Percentiles rank a stretch among this genome's conserved stretches.
Evolutionary conservation across 148 eudicot genomes (phyloP).

Genomic region (Persicaria tinctoria): DNA sequence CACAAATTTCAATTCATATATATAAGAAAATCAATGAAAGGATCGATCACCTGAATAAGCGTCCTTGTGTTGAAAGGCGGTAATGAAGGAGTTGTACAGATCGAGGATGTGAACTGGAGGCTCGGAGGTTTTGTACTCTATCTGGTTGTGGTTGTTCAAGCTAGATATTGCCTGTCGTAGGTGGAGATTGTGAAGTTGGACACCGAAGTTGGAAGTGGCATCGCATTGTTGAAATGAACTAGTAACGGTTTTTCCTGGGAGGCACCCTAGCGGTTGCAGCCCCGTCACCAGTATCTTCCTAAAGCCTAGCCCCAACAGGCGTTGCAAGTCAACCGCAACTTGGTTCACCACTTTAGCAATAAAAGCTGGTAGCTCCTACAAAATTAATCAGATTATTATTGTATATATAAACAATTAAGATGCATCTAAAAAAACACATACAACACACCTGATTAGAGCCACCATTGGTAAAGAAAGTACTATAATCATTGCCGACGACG

Average conservation of each 20-base stretch:
- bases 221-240: conserved; percentile 33
- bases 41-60: not conserved
- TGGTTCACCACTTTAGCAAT: conserved; percentile 45
- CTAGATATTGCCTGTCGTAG: conserved; percentile 37
- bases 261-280: conserved; percentile 67
- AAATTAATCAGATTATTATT: not conserved
- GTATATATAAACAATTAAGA: too few species aligned
- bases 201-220: conserved; percentile 18
- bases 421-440: too few species aligned
- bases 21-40: too few species aligned
- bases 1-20: too few species aligned
- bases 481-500: too few species aligned
- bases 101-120: conserved; percentile 31
- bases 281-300: conserved; percentile 47
- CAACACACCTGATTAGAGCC: too few species aligned
- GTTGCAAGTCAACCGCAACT: conserved; percentile 34
- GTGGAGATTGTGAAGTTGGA: conserved; percentile 22
- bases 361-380: conserved; percentile 47
- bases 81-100: conserved; percentile 36
- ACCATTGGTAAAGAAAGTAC: too few species aligned
- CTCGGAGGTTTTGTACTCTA: not conserved
- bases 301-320: conserved; percentile 47
- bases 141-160: conserved; percentile 27
- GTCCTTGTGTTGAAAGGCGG: conserved; percentile 38
- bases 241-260: conserved; percentile 34